Base-by-base conservation (phyloP, 176 grass and related monocot species). In the Rhynchospora tenuis region DNA sequence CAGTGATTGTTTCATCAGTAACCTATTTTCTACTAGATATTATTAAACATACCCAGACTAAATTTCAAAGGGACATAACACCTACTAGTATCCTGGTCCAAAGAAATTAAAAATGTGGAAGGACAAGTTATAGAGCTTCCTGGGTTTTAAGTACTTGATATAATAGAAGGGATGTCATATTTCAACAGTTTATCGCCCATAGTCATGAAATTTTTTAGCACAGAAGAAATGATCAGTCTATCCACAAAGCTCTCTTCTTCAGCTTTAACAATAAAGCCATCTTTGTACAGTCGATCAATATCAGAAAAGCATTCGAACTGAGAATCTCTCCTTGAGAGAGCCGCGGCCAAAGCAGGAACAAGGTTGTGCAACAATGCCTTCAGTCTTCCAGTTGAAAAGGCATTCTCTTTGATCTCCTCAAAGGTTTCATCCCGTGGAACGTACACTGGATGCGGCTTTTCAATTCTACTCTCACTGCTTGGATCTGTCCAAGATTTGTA, bases 371-470 rank as follows among this genome's bases (percentile, higher is more conserved):
- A 48, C 73, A 26, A 75, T 9, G 85, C 74, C 27, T 46, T 27
- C 2, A 81, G 8, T 56, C 26, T 64, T 44, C 59, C 80, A 5
- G 59, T 24, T 0, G 5, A 7, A 86, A 91, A 91, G 14, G 79
- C 68, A 52, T 1, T 27, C 1, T 50, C 11, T 74, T 94, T 94
- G 17, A 74, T 60, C 42, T 87, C 84, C 42, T 88, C 81, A 79
- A 94, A 94, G 7, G 38, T 83, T 80, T 94, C 93, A 22, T 94
- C 93, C 47, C 90, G 84, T 9, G 93, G 88, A 51, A 94, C 86
- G 76, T 94, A 94, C 4, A 85, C 3, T 54, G 84, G 27, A 81
- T 90, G 72, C 17, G 85, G 64, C 55, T 87, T 90, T 52, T 87
- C 88, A 27, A 86, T 33, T 54, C 64, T 86, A 27, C 73, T 75